Percentiles rank a stretch among this genome's conserved stretches.
These are phyloP conservation scores for Calonectria montana DNA, from an alignment of 2,329 filamentous ascomycete species.

Conservation along the genomic window DNA sequence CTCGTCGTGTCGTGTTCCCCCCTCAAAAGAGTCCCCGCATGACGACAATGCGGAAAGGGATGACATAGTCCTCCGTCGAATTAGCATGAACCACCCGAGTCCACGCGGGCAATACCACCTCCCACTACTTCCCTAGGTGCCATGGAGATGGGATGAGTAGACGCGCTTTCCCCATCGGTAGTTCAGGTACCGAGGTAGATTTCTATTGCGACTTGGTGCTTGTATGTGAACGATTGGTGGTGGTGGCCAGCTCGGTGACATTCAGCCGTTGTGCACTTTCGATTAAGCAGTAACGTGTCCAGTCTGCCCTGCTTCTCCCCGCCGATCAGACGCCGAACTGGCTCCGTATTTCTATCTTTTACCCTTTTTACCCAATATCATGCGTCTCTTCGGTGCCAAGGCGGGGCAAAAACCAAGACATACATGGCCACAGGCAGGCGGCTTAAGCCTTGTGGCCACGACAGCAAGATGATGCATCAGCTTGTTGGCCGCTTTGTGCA, in stretches of 20 bases:
- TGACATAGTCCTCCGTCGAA: not conserved
- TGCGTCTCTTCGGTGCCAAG: not conserved
- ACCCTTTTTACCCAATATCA: not conserved
- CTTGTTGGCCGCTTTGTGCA: not conserved
- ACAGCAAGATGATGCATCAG: conserved; percentile 3
- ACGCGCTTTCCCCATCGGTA: not conserved
- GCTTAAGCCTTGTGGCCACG: conserved; percentile 4
- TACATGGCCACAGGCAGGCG: not conserved
- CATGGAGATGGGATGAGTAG: conserved; percentile 1
- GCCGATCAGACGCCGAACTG: conserved; percentile 1
- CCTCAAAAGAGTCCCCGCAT: not conserved
- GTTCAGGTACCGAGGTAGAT: conserved; percentile 2
- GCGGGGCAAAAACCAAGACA: conserved; percentile 4
- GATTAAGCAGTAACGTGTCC: conserved; percentile 1
- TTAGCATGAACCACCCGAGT: conserved; percentile 4
- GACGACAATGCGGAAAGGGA: not conserved
- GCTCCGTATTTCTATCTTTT: not conserved
- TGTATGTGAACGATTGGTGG: not conserved
- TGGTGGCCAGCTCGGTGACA: not conserved
- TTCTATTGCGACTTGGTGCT: not conserved
- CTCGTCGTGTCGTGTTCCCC: not conserved
- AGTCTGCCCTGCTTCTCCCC: not conserved
- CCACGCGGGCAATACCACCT: conserved; percentile 8
- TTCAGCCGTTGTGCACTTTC: conserved; percentile 5
- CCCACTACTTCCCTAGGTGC: not conserved